Percentiles rank a stretch among this genome's conserved stretches.
Evolutionary conservation across 805 yeast species (phyloP).

Genomic region (Ascoidea tarda): DNA sequence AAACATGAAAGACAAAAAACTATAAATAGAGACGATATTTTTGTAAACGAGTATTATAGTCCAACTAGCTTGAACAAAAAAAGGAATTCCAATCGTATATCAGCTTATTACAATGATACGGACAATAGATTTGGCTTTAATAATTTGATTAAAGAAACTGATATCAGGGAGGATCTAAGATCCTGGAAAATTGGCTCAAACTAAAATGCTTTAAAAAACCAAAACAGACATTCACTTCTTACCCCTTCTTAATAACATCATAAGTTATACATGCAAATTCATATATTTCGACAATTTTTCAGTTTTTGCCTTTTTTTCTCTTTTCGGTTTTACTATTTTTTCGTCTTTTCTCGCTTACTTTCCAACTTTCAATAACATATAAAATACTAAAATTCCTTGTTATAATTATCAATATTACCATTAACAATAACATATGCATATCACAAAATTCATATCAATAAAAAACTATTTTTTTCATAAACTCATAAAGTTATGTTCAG

Average conservation of each 20-base stretch:
- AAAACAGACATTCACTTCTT: neutral
- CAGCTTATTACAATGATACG: neutral
- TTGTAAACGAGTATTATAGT: slow-evolving; percentile 1
- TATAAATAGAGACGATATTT: neutral
- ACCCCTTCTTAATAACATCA: neutral
- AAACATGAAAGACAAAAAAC: neutral
- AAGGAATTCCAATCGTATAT: neutral
- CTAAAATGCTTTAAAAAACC: slow-evolving; percentile 1
- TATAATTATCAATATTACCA: neutral
- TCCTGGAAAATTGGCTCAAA: slow-evolving; percentile 23
- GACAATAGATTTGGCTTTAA: neutral
- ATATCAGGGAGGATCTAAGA: slow-evolving; percentile 21
- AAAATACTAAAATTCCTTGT: neutral
- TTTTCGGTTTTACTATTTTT: too few species aligned
- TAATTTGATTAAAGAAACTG: slow-evolving; percentile 14
- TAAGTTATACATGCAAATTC: neutral
- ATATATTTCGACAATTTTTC: neutral
- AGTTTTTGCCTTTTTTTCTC: too few species aligned
- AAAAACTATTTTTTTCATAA: too few species aligned
- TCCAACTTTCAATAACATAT: neutral
- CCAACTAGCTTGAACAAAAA: neutral
- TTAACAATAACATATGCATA: neutral
- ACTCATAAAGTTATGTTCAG: too few species aligned
- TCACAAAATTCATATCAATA: too few species aligned
- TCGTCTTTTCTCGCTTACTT: too few species aligned